Evolutionary conservation across 176 grass and related monocot genomes (phyloP), one percentile per base, ranked within the genome.

Genomic region (Oryza officinalis): DNA sequence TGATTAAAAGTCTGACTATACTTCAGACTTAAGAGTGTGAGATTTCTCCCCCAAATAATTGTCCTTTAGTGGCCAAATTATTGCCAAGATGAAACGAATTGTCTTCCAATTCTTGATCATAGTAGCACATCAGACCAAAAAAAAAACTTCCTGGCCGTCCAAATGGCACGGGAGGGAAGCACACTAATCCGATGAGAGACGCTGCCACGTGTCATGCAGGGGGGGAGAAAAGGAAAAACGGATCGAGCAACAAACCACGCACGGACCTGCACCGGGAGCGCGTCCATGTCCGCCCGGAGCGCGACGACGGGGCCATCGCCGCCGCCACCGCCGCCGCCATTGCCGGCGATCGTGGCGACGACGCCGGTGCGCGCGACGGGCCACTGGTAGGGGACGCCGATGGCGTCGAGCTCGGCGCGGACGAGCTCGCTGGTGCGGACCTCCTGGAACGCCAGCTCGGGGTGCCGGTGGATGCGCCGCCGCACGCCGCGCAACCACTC

Each of bases 261-360:
- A 73, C 46, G 3, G 28, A 95, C 94, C 87, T 94, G 89, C 54
- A 97, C 67, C 5, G 89, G 89, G 49, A 97, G 91, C 22, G 91
- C 92, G 74, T 97, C 94, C 94, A 94, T 97, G 87, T 97, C 94
- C 1, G 85, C 94, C 54, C 94, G 75, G 44, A 97, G 92, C 1
- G 87, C 87, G 40, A 97, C 73, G 60, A 94, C 38, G 0, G 89
- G 91, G 2, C 70, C 81, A 6, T 4, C 30, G 15, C 59, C 76
- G n/a, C 4, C 23, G 57, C 72, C 38, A 5, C 5, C 37, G 37
- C 7, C 30, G 30, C 2, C 83, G 5, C 38, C 50, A 17, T 2
- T 18, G 57, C 67, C 85, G 2, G 10, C 78, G 12, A 92, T 70
- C 31, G 89, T 84, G 10, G 94, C 94, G 4, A 97, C 87, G 43